Percentiles rank a stretch among this genome's conserved stretches.
Conservation (phyloP, 192 early-diverging fungal genomes). For the Piromyces sp. region DNA sequence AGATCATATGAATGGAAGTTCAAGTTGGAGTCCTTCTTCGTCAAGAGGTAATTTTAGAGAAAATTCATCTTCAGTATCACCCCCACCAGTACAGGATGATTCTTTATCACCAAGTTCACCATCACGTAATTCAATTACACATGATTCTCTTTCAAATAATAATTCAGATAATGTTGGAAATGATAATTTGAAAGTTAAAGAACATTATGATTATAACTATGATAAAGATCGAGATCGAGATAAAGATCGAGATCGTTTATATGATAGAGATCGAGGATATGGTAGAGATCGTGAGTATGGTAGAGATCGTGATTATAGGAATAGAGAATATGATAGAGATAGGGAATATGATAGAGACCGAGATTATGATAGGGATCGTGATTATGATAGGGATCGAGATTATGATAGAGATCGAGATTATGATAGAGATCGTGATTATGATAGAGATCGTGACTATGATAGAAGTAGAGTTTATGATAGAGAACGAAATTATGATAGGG, state of each 20-base stretch:
- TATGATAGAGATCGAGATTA: neutral
- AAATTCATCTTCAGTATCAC: neutral
- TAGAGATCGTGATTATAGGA: neutral
- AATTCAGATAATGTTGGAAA: neutral
- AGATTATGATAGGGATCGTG: neutral
- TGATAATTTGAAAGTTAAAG: neutral
- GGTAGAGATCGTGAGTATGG: neutral
- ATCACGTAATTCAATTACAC: neutral
- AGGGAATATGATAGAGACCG: neutral
- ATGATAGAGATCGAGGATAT: neutral
- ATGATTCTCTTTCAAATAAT: neutral
- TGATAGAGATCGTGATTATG: neutral
- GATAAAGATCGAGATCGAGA: neutral
- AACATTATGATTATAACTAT: neutral
- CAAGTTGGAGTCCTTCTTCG: neutral
- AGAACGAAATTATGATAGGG: neutral
- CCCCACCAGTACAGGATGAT: neutral
- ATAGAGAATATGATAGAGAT: neutral
- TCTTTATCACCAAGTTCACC: neutral
- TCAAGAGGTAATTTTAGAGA: neutral
- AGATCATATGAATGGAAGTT: neutral
- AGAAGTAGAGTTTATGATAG: neutral
- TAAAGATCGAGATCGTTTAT: neutral
- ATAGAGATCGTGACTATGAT: neutral
- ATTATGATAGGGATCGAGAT: neutral